Percentiles rank a stretch among this genome's conserved stretches.
phyloP scores from a whole-genome alignment of 169 alveolate genomes.

The Plasmodium berghei region DNA sequence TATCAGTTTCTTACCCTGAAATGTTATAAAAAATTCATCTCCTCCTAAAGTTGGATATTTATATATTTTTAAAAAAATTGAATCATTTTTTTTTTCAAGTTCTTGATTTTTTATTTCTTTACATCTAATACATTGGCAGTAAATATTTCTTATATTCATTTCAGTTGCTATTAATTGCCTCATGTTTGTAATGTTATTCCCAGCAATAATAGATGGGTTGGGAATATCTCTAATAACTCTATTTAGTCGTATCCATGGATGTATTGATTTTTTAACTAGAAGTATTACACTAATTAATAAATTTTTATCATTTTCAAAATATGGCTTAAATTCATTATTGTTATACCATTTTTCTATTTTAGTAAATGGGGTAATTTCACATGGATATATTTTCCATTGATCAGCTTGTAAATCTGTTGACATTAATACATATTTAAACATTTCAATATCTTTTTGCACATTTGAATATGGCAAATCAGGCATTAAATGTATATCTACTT shows the following conservation, averaged over 20 bases:
- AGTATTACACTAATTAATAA: slow-evolving; percentile 83
- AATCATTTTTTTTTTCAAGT: slow-evolving; percentile 60
- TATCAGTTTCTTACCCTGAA: slow-evolving; percentile 79
- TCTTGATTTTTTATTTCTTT: slow-evolving; percentile 91
- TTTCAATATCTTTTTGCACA: slow-evolving; percentile 89
- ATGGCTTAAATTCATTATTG: slow-evolving; percentile 90
- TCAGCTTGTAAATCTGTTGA: slow-evolving; percentile 93
- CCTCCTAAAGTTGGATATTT: slow-evolving; percentile 85
- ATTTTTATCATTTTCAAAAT: slow-evolving; percentile 90
- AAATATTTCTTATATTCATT: slow-evolving; percentile 87
- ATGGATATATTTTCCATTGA: slow-evolving; percentile 96
- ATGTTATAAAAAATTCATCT: slow-evolving; percentile 84
- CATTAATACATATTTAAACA: slow-evolving; percentile 90
- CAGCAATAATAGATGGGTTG: slow-evolving; percentile 94
- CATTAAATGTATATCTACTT: slow-evolving; percentile 96
- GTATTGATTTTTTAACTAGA: slow-evolving; percentile 91
- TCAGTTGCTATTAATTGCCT: slow-evolving; percentile 89
- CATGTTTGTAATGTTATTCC: slow-evolving; percentile 93
- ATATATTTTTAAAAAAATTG: slow-evolving; percentile 76
- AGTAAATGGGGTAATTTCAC: slow-evolving; percentile 95
- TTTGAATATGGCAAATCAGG: slow-evolving; percentile 93
- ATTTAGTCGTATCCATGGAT: slow-evolving; percentile 95
- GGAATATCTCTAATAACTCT: slow-evolving; percentile 96
- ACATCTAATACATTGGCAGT: slow-evolving; percentile 94
- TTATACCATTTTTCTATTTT: slow-evolving; percentile 91